A percentile compares a stretch with the other conserved stretches of the same genome.
Conservation (phyloP, 805 yeast species). For the Candida boidinii region DNA sequence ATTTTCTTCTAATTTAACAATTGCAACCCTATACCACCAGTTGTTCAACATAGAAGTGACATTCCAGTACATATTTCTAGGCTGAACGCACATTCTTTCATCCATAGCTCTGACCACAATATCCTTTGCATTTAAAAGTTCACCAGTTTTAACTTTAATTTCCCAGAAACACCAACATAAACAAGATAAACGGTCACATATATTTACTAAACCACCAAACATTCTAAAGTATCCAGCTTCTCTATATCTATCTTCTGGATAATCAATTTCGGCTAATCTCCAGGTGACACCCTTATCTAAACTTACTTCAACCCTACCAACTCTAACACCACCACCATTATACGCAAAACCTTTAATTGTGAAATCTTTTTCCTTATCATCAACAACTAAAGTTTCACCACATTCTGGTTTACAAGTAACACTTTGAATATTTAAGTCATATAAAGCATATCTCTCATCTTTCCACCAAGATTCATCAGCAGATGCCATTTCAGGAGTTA, state of each 20-base stretch:
- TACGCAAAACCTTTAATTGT: slow-evolving; percentile 26
- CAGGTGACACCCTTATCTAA: slow-evolving; percentile 24
- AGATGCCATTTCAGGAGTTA: slow-evolving; percentile 25
- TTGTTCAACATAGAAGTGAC: slow-evolving; percentile 28
- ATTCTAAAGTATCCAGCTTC: slow-evolving; percentile 21
- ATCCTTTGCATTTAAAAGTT: slow-evolving; percentile 17
- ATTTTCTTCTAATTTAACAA: slow-evolving; percentile 8
- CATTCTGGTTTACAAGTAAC: slow-evolving; percentile 25
- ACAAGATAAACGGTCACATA: slow-evolving; percentile 23
- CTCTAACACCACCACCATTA: slow-evolving; percentile 27
- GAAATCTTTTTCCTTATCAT: slow-evolving; percentile 8
- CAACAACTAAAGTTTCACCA: slow-evolving; percentile 13
- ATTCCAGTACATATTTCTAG: slow-evolving; percentile 30
- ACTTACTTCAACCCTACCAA: slow-evolving; percentile 26
- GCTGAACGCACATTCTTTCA: slow-evolving; percentile 25
- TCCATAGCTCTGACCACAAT: slow-evolving; percentile 28
- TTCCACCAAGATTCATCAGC: slow-evolving; percentile 26
- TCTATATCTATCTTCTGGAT: slow-evolving; percentile 25
- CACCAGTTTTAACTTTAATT: slow-evolving; percentile 13
- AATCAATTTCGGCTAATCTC: slow-evolving; percentile 21
- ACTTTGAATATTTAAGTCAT: slow-evolving; percentile 26
- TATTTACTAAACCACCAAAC: slow-evolving; percentile 25
- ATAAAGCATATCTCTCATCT: slow-evolving; percentile 28
- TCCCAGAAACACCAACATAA: slow-evolving; percentile 30
- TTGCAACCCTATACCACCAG: slow-evolving; percentile 28